Evolutionary conservation across 2,329 filamentous ascomycete species (phyloP).

Genomic region (Fusarium vanettenii): DNA sequence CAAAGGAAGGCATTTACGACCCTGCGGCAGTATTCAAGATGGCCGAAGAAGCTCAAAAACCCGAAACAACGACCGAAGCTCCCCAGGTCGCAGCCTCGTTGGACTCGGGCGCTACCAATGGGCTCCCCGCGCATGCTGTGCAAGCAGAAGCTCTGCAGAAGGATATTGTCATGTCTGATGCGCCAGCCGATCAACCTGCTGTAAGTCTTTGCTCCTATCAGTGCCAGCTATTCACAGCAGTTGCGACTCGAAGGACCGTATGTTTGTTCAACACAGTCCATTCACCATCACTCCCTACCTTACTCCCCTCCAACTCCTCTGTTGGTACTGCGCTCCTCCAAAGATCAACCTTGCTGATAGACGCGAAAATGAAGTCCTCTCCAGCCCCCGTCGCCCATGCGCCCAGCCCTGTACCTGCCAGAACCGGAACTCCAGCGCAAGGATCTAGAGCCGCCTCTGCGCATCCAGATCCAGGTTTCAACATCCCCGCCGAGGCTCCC

Average conservation of each 20-base stretch:
- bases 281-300: background rate
- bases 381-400: conserved; percentile 51
- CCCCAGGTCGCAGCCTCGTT: conserved; percentile 34
- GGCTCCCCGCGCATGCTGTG: conserved; percentile 26
- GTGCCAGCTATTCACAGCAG: background rate
- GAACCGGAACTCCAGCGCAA: conserved; percentile 62
- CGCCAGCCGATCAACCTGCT: conserved; percentile 53
- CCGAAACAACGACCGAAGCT: conserved; percentile 32
- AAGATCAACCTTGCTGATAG: conserved; percentile 22
- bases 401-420: conserved; percentile 56
- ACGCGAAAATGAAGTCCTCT: conserved; percentile 46
- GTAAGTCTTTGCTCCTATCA: conserved; percentile 44
- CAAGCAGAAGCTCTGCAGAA: conserved; percentile 44
- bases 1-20: background rate
- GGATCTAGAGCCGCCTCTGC: conserved; percentile 67
- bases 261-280: background rate
- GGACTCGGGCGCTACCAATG: conserved; percentile 35
- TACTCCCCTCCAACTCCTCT: background rate
- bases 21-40: conserved; percentile 34
- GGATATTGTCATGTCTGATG: conserved; percentile 60
- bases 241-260: background rate
- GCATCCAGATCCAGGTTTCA: conserved; percentile 64
- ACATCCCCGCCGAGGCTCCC: conserved; percentile 70
- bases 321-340: conserved; percentile 3
- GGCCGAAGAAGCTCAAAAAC: conserved; percentile 45